Base-by-base conservation (phyloP, 257 asterid genomes). In the Penstemon barbatus region DNA sequence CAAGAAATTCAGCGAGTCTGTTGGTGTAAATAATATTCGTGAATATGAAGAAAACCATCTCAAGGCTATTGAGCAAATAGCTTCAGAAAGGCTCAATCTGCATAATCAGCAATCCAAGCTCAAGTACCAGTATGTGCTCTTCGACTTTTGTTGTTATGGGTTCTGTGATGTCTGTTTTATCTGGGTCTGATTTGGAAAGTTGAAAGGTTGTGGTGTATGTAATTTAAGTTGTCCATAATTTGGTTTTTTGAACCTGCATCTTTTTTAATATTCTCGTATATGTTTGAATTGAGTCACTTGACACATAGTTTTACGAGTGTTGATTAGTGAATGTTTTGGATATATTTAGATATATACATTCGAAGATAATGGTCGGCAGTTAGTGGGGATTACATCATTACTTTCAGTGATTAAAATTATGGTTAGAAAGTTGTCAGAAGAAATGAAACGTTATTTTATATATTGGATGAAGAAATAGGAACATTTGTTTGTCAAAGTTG, bases 41-140 rank as follows among this genome's bases (percentile, higher is more conserved):
- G 99, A 94, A 81, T 94, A 91, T 77, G 99, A 94, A 81, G 97
- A 91, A 79, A 87, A 87, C 79, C 95, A 94, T 80, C 97, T 94
- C 74, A 91, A 91, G 84, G 97, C 86, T 68, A 85, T 85, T 65
- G 93, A 89, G 79, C 86, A 89, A 69, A 86, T 84, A 84, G 89
- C 96, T 68, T 91, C 96, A 46, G 91, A 91, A 77, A 87, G 91
- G 85, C 89, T 87, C 70, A 80, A 83, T 82, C 79, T 94, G 80
- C 96, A 87, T 75, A 91, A 85, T 80, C 99, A 91, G 85, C 96
- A 87, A 71, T 88, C 99, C 10, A 94, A 94, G 82, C 86, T 94
- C 65, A 91, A 91, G 67, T 91, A 83, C 65, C 99, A 91, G 99
- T 94, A 87, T 63, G 96, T 78, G 59, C 71, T 66, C 63, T 75